Evolutionary conservation across 345 rosid species (phyloP).

Genomic region (Streptanthus diversifolius): DNA sequence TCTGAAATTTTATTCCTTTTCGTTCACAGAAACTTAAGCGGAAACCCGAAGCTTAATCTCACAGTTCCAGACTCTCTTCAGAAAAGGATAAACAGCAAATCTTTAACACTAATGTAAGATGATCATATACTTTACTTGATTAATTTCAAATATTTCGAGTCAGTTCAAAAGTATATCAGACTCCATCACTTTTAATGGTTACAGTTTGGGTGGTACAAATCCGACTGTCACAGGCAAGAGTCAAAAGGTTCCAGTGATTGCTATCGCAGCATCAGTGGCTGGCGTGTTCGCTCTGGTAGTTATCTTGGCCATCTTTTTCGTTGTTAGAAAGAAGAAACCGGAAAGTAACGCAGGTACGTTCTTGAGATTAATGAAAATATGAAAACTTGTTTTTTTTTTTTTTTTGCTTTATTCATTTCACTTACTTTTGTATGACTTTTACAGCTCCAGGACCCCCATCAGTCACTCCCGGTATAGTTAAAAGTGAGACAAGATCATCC

Average conservation of each 20-base stretch:
- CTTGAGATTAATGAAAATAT: not conserved
- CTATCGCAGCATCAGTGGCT: slow-evolving; percentile 9
- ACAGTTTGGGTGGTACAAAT: not conserved
- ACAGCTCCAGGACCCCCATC: too few relatives aligned
- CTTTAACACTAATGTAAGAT: slow-evolving; percentile 24
- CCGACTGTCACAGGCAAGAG: not conserved
- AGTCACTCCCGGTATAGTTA: not conserved
- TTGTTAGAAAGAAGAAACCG: not conserved
- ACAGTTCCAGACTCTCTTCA: slow-evolving; percentile 10
- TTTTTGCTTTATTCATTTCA: not conserved
- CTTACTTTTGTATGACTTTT: not conserved
- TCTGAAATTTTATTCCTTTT: too few relatives aligned
- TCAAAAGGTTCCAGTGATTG: not conserved
- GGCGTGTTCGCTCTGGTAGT: not conserved
- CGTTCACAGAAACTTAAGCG: slow-evolving; percentile 27
- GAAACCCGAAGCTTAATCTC: slow-evolving; percentile 8
- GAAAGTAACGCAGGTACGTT: not conserved
- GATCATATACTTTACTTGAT: not conserved
- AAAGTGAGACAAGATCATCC: not conserved
- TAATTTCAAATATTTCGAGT: not conserved
- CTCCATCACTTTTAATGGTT: not conserved
- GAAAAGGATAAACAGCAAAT: not conserved
- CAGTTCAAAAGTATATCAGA: not conserved
- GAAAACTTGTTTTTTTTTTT: not conserved
- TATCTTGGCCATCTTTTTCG: slow-evolving; percentile 10